phyloP scores from a whole-genome alignment of 768 basidiomycete species.

The Russula dissimulans region DNA sequence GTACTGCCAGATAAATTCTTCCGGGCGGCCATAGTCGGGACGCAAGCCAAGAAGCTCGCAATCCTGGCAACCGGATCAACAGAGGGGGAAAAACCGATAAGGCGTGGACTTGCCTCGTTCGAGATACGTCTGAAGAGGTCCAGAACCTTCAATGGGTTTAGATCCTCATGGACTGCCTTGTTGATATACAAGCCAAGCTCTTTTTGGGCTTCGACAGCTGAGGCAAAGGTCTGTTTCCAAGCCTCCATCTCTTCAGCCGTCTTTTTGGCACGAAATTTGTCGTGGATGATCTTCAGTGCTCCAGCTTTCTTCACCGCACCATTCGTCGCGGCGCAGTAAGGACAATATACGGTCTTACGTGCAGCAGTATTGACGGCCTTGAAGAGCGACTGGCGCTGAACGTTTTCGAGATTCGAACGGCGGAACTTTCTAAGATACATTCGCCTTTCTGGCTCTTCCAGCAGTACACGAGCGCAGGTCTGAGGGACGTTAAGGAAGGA shows the following conservation, averaged over 20 bases:
- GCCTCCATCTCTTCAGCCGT: constrained; percentile 80
- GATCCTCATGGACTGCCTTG: constrained; percentile 84
- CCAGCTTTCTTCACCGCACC: constrained; percentile 95
- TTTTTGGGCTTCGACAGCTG: constrained; percentile 79
- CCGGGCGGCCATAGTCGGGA: constrained; percentile 83
- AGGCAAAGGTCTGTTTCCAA: constrained; percentile 73
- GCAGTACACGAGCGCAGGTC: constrained; percentile 87
- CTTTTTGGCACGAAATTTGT: constrained; percentile 94
- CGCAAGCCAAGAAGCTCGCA: constrained; percentile 90
- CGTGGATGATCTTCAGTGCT: constrained; percentile 92
- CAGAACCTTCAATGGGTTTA: constrained; percentile 89
- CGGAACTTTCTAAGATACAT: constrained; percentile 85
- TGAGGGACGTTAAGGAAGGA: constrained; percentile 23
- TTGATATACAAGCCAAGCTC: constrained; percentile 77
- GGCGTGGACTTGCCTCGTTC: constrained; percentile 56
- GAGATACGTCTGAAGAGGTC: constrained; percentile 90
- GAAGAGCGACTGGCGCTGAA: constrained; percentile 71
- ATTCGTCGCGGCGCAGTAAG: constrained; percentile 88
- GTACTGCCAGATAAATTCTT: constrained; percentile 99
- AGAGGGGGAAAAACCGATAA: background rate
- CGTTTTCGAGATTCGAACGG: constrained; percentile 81
- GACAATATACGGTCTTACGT: constrained; percentile 86
- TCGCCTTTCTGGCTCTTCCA: constrained; percentile 82
- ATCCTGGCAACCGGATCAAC: constrained; percentile 43
- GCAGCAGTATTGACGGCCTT: constrained; percentile 82